Conservation (phyloP, 352 stramenopile genomes). For the Pythium scleroteichum region DNA sequence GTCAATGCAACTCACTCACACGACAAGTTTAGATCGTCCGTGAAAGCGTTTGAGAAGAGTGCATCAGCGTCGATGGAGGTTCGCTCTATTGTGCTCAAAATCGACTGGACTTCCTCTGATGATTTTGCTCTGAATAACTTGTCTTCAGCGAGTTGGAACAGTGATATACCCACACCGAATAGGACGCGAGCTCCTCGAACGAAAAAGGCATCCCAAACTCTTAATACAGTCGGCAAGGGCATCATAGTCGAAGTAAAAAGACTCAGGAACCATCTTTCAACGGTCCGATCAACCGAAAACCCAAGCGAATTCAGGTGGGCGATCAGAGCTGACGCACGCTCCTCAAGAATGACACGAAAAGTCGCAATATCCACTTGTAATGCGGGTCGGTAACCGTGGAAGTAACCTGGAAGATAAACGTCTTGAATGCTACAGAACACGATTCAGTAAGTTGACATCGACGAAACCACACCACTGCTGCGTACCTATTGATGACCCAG, state of each 20-base stretch:
- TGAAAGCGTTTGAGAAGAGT: slow-evolving; percentile 74
- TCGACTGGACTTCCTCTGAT: slow-evolving; percentile 47
- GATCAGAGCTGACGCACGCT: slow-evolving; percentile 49
- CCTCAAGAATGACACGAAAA: slow-evolving; percentile 56
- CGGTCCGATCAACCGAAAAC: slow-evolving; percentile 54
- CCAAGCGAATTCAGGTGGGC: slow-evolving; percentile 51
- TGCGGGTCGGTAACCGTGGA: slow-evolving; percentile 70
- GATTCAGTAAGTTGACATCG: not conserved
- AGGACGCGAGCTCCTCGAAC: slow-evolving; percentile 68
- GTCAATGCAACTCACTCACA: slow-evolving; percentile 39
- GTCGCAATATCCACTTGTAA: slow-evolving; percentile 68
- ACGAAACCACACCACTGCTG: not conserved
- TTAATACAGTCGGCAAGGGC: slow-evolving; percentile 72
- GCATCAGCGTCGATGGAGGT: slow-evolving; percentile 71
- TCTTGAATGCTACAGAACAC: slow-evolving; percentile 51
- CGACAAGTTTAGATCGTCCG: slow-evolving; percentile 77
- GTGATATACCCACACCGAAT: slow-evolving; percentile 64
- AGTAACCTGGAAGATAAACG: slow-evolving; percentile 69
- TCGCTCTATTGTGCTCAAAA: slow-evolving; percentile 50
- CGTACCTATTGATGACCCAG: slow-evolving; percentile 86
- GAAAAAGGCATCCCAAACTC: slow-evolving; percentile 83
- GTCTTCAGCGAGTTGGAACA: slow-evolving; percentile 70
- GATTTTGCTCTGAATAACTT: slow-evolving; percentile 67
- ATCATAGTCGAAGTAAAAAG: slow-evolving; percentile 70
- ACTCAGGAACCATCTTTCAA: slow-evolving; percentile 77